phyloP scores from a whole-genome alignment of 352 stramenopile species.

The Achlya hypogyna region DNA sequence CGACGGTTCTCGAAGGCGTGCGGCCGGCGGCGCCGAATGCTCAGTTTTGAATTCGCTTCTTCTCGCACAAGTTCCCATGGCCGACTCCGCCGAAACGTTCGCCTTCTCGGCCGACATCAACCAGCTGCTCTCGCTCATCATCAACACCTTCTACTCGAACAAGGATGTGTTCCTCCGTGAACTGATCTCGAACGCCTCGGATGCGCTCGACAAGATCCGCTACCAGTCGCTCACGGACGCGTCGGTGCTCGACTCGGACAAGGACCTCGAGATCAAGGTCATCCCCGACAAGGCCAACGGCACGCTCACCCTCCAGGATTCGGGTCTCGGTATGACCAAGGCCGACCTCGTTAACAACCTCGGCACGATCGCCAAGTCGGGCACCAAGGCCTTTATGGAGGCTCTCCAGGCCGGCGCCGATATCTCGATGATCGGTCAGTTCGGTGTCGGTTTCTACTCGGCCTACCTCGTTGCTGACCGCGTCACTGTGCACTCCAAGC shows the following conservation, averaged over 20 bases:
- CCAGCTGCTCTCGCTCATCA: conserved; percentile 98
- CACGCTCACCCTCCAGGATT: conserved; percentile 98
- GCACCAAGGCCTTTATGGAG: conserved; percentile 99
- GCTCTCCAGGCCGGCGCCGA: conserved; percentile 94
- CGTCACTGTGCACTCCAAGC: conserved; percentile 97
- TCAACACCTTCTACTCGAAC: conserved; percentile 99
- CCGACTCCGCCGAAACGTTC: conserved; percentile 94
- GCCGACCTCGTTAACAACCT: conserved; percentile 99
- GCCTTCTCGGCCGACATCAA: conserved; percentile 99
- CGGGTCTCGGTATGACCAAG: conserved; percentile 99
- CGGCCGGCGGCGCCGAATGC: not conserved
- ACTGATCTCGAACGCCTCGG: conserved; percentile 93
- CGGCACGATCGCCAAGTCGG: conserved; percentile 99
- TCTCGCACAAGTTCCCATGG: conserved; percentile 36
- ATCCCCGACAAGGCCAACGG: conserved; percentile 99
- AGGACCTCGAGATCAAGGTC: conserved; percentile 98
- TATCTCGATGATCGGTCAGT: conserved; percentile 99
- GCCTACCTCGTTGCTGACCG: conserved; percentile 99
- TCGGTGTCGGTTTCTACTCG: conserved; percentile 99
- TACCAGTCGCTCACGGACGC: conserved; percentile 96
- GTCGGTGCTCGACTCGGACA: conserved; percentile 93
- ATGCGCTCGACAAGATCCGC: conserved; percentile 97
- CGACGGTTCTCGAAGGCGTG: conserved; percentile 11
- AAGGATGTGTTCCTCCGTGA: conserved; percentile 99
- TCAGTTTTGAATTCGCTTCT: conserved; percentile 19